A percentile compares a stretch with the other conserved stretches of the same genome.
These are phyloP conservation scores for Plantago major DNA, from an alignment of 257 asterid species.

Conservation along the genomic window DNA sequence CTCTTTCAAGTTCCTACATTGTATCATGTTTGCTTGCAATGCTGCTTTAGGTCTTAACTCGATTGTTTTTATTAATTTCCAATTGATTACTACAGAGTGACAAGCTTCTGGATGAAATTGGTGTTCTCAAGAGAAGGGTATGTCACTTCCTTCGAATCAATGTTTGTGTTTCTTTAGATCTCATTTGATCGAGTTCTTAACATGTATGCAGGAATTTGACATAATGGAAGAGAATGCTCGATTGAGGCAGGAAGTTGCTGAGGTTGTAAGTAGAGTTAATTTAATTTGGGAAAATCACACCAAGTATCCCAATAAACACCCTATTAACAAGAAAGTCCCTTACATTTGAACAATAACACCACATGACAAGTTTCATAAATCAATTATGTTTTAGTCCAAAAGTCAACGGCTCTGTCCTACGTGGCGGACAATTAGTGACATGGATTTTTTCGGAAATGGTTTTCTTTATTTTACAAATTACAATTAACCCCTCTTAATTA, in stretches of 20 bases:
- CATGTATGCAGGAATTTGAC: constrained; percentile 49
- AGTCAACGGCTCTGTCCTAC: too few species aligned
- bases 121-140: constrained; percentile 54
- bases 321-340: too few species aligned
- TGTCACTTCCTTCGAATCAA: constrained; percentile 30
- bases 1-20: background rate
- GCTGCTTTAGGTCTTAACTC: too few species aligned
- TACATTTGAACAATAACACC: too few species aligned
- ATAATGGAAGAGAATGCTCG: constrained; percentile 45
- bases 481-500: too few species aligned
- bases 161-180: background rate
- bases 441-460: too few species aligned
- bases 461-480: too few species aligned
- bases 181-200: background rate
- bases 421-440: too few species aligned
- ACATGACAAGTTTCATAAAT: too few species aligned
- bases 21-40: background rate
- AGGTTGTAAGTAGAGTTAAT: constrained; percentile 4
- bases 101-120: constrained; percentile 44
- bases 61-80: background rate
- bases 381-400: too few species aligned
- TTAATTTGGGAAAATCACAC: too few species aligned
- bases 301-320: too few species aligned
- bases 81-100: constrained; percentile 43
- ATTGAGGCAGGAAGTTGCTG: constrained; percentile 44